Conservation (phyloP, 2,329 filamentous ascomycete species). For the Aspergillus sp. region DNA sequence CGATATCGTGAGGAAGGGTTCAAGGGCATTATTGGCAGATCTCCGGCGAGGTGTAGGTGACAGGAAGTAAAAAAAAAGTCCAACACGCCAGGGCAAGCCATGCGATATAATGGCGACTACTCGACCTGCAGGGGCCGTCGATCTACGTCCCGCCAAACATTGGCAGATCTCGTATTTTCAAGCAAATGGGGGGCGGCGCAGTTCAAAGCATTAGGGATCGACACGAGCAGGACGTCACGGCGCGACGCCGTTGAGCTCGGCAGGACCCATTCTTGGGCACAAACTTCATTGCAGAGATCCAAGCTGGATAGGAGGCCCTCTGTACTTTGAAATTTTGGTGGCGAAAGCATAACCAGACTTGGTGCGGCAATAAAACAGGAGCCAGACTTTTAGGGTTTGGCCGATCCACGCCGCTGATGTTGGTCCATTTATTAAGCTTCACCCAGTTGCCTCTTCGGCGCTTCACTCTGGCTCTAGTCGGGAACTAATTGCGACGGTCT, state of each 20-base stretch:
- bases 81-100: neutral
- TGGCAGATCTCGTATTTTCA: neutral
- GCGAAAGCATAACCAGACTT: neutral
- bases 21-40: neutral
- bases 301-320: neutral
- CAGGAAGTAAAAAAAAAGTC: neutral
- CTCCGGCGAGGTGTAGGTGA: neutral
- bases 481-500: neutral
- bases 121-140: neutral
- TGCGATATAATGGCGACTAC: neutral
- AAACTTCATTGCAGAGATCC: neutral
- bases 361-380: neutral
- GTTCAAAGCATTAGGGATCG: neutral
- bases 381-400: neutral
- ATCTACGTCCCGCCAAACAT: neutral
- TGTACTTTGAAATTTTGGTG: neutral
- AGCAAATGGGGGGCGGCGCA: neutral
- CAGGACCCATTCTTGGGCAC: neutral
- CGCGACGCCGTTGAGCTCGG: neutral
- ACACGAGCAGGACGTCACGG: neutral
- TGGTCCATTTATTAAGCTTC: neutral
- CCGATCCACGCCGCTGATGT: too few species aligned
- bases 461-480: neutral
- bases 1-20: neutral
- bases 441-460: neutral